These are phyloP conservation scores for Cutaneotrichosporon cyanovorans DNA, from an alignment of 1,284 basidiomycete species.

Conservation along the genomic window DNA sequence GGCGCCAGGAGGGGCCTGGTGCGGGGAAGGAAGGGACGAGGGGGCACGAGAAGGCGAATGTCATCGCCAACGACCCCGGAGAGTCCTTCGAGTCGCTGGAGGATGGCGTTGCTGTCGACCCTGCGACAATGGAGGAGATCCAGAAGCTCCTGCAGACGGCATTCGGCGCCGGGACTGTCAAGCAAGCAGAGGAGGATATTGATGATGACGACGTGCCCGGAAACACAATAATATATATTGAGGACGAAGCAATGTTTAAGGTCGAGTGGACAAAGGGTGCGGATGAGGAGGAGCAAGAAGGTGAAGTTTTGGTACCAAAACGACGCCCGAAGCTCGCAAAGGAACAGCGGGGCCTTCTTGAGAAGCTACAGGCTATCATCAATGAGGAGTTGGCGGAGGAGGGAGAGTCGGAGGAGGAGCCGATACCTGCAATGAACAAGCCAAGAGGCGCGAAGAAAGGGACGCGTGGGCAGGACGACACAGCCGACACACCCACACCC, in stretches of 20 bases:
- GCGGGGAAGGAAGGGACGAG: background rate
- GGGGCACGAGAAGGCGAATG: too few relatives aligned
- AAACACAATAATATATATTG: background rate
- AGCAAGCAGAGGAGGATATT: too few relatives aligned
- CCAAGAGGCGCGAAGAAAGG: background rate
- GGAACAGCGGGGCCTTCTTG: background rate
- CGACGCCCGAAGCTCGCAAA: too few relatives aligned
- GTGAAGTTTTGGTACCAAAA: too few relatives aligned
- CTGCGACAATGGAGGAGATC: background rate
- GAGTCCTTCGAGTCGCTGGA: too few relatives aligned
- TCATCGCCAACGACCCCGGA: too few relatives aligned
- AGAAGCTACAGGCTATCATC: conserved; percentile 1
- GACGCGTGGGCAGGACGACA: too few relatives aligned
- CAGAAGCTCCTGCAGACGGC: background rate
- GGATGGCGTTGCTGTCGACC: background rate
- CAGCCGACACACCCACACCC: too few relatives aligned
- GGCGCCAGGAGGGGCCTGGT: background rate
- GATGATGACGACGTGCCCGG: too few relatives aligned
- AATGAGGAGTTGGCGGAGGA: conserved; percentile 2
- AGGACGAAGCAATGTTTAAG: too few relatives aligned
- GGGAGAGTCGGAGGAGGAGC: background rate
- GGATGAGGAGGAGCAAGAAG: background rate
- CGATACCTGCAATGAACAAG: too few relatives aligned
- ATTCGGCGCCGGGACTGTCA: conserved; percentile 3
- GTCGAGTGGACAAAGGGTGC: background rate